Evolutionary conservation across 331 rosid species (phyloP).

Genomic region (Malus hybrid): DNA sequence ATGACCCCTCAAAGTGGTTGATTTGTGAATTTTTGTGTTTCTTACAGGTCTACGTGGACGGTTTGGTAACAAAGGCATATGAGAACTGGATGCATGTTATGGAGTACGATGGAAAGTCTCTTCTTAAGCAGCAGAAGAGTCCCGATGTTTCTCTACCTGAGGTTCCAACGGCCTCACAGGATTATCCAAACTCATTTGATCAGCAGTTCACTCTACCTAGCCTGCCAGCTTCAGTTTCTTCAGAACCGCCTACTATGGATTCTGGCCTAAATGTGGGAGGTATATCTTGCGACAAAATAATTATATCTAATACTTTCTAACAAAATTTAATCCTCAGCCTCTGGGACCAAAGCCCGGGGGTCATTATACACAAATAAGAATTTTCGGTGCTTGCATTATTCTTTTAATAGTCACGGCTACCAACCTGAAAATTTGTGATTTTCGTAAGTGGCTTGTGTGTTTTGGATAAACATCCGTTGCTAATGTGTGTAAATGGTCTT

Average conservation of each 20-base stretch:
- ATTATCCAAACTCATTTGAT: slow-evolving; percentile 47
- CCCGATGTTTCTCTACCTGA: slow-evolving; percentile 33
- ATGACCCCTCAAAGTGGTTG: neutral
- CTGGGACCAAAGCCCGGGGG: neutral
- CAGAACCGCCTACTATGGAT: slow-evolving; percentile 45
- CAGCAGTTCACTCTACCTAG: slow-evolving; percentile 46
- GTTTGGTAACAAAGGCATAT: slow-evolving; percentile 83
- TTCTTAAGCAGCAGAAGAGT: slow-evolving; percentile 23
- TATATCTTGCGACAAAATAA: slow-evolving; percentile 18
- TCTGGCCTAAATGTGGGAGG: slow-evolving; percentile 49
- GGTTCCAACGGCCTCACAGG: slow-evolving; percentile 32
- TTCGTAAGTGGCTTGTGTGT: neutral
- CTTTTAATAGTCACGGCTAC: neutral
- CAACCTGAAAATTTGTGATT: neutral
- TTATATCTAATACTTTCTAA: neutral
- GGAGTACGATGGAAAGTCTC: slow-evolving; percentile 72
- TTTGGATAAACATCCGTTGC: neutral
- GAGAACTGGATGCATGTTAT: slow-evolving; percentile 82
- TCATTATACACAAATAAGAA: neutral
- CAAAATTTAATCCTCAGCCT: neutral
- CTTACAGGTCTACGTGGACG: slow-evolving; percentile 65
- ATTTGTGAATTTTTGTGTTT: slow-evolving; percentile 13
- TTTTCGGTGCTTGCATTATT: neutral
- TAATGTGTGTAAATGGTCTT: neutral
- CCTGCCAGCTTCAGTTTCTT: slow-evolving; percentile 38